These are phyloP conservation scores for Amorphotheca resinae DNA, from an alignment of 495 filamentous ascomycete genomes.

Conservation along the genomic window DNA sequence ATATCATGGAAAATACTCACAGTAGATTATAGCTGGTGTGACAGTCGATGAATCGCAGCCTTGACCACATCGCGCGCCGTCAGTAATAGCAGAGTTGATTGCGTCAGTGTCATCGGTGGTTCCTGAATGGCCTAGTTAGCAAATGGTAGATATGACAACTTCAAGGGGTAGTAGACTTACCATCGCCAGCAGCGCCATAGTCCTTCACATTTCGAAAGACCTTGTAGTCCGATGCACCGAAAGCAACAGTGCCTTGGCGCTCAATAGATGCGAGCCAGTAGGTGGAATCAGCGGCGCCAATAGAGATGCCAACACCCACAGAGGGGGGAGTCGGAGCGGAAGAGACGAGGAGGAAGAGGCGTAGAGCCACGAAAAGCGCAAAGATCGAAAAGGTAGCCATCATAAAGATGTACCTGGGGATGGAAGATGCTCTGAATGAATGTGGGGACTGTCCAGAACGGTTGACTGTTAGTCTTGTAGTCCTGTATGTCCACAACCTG, in stretches of 20 bases:
- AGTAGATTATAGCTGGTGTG: slow-evolving; percentile 44
- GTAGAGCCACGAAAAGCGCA: slow-evolving; percentile 16
- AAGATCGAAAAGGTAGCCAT: slow-evolving; percentile 20
- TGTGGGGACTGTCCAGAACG: slow-evolving; percentile 10
- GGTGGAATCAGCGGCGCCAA: slow-evolving; percentile 5
- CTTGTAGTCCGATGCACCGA: slow-evolving; percentile 47
- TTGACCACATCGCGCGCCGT: slow-evolving; percentile 62
- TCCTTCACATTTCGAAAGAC: slow-evolving; percentile 84
- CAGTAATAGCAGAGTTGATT: slow-evolving; percentile 76
- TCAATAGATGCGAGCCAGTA: slow-evolving; percentile 31
- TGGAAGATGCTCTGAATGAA: slow-evolving; percentile 18
- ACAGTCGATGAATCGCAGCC: slow-evolving; percentile 75
- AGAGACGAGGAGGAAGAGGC: slow-evolving; percentile 16
- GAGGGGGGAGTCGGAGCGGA: slow-evolving; percentile 17
- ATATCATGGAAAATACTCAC: slow-evolving; percentile 40
- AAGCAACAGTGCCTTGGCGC: slow-evolving; percentile 57
- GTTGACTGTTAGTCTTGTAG: not conserved
- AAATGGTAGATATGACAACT: slow-evolving; percentile 1
- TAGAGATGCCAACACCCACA: slow-evolving; percentile 16
- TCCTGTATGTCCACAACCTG: too few relatives aligned
- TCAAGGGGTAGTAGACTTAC: slow-evolving; percentile 3
- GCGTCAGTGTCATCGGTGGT: slow-evolving; percentile 67
- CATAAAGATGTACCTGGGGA: slow-evolving; percentile 22
- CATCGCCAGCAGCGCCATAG: slow-evolving; percentile 56
- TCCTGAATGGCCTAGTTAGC: slow-evolving; percentile 16